phyloP scores from a whole-genome alignment of 1,139 yeast genomes.

The Yamadazyma trypodendri region DNA sequence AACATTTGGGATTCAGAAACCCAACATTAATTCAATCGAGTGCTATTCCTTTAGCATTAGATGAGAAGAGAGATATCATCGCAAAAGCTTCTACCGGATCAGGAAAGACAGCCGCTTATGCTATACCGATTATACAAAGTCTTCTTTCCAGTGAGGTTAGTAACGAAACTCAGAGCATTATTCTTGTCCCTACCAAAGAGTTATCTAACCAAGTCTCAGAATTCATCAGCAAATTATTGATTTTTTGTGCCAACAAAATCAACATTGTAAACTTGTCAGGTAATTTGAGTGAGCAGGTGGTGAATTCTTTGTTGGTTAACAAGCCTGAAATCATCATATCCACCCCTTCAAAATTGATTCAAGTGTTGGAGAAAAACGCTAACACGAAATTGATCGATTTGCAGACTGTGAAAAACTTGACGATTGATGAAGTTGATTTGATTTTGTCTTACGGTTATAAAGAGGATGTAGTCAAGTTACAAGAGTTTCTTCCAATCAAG shows the following conservation, averaged over 20 bases:
- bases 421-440: constrained; percentile 95
- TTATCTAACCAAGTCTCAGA: constrained; percentile 78
- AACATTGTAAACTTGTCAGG: constrained; percentile 73
- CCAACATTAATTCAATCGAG: constrained; percentile 90
- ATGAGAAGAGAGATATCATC: constrained; percentile 81
- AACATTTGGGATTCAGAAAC: constrained; percentile 73
- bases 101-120: constrained; percentile 85
- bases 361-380: constrained; percentile 52
- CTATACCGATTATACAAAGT: constrained; percentile 73
- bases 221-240: constrained; percentile 64
- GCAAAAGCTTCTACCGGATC: constrained; percentile 91
- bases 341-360: constrained; percentile 80
- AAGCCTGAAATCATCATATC: constrained; percentile 80
- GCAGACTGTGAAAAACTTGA: constrained; percentile 62
- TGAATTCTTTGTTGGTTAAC: constrained; percentile 65
- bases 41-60: constrained; percentile 89
- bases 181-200: constrained; percentile 85
- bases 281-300: constrained; percentile 69
- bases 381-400: constrained; percentile 35
- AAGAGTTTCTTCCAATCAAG: constrained; percentile 63
- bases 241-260: constrained; percentile 69
- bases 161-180: constrained; percentile 49
- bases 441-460: constrained; percentile 87
- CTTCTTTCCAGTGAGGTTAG: constrained; percentile 39
- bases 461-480: constrained; percentile 73